A percentile compares a stretch with the other conserved stretches of the same genome.
Evolutionary conservation across 2,329 filamentous ascomycete genomes (phyloP).

Genomic region (Colletotrichum lini): DNA sequence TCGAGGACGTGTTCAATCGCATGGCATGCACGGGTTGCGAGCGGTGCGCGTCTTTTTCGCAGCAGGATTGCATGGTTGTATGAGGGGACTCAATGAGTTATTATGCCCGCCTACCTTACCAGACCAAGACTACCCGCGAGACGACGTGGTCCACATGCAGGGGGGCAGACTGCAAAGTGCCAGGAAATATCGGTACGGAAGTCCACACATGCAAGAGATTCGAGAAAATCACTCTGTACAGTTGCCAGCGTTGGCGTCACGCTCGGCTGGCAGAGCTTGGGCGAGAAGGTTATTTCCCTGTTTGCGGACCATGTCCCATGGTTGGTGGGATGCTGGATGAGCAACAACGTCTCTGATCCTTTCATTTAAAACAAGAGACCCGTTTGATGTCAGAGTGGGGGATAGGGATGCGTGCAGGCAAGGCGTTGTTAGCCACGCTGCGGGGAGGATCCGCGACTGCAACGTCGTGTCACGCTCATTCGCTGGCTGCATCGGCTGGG

Average conservation of each 20-base stretch:
- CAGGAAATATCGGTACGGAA: constrained; percentile 10
- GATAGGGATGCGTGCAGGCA: constrained; percentile 32
- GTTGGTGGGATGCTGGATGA: constrained; percentile 35
- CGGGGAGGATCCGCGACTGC: constrained; percentile 40
- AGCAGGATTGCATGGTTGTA: constrained; percentile 1
- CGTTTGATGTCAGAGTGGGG: constrained; percentile 41
- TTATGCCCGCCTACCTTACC: constrained; percentile 12
- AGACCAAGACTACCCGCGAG: constrained; percentile 15
- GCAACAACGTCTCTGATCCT: constrained; percentile 34
- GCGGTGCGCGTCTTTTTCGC: constrained; percentile 13
- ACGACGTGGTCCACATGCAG: constrained; percentile 22
- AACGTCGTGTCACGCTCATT: constrained; percentile 37
- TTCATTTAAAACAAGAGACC: constrained; percentile 40
- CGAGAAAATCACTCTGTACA: constrained; percentile 23
- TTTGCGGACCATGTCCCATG: constrained; percentile 32
- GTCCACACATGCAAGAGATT: constrained; percentile 13
- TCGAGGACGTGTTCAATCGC: not conserved
- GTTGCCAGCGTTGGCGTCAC: constrained; percentile 24
- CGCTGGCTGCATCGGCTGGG: constrained; percentile 26
- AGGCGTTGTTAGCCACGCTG: constrained; percentile 24
- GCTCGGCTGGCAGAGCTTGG: constrained; percentile 30
- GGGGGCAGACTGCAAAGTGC: not conserved
- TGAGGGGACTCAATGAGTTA: constrained; percentile 14
- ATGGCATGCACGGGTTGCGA: not conserved
- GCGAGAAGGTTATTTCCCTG: constrained; percentile 40